A percentile compares a stretch with the other conserved stretches of the same genome.
Conservation (phyloP, 2,329 filamentous ascomycete species). For the Alternaria sp. region DNA sequence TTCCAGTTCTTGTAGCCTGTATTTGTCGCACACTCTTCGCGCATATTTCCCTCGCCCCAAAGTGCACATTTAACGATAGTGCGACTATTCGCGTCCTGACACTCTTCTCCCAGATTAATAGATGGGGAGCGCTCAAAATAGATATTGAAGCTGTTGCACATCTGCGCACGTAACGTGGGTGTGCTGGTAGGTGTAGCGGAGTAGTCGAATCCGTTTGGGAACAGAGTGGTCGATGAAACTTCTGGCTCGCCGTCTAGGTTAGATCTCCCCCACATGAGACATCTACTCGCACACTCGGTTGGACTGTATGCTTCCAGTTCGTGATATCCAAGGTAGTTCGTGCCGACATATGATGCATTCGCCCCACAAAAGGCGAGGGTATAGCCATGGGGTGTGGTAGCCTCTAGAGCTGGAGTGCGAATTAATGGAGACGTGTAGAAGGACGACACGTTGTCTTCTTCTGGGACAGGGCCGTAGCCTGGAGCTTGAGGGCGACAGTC, state of each 20-base stretch:
- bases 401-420: background rate
- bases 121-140: slow-evolving; percentile 14
- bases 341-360: slow-evolving; percentile 5
- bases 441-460: background rate
- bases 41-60: slow-evolving; percentile 3
- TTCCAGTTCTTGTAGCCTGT: slow-evolving; percentile 11
- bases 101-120: background rate
- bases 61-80: slow-evolving; percentile 15
- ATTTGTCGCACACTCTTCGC: background rate
- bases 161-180: background rate
- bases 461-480: background rate
- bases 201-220: background rate
- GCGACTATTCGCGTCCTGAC: slow-evolving; percentile 3
- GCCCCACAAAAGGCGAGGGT: background rate
- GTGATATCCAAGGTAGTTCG: slow-evolving; percentile 1
- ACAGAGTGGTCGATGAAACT: background rate
- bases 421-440: slow-evolving; percentile 4
- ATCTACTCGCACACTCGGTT: background rate
- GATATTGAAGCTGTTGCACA: slow-evolving; percentile 13
- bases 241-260: background rate
- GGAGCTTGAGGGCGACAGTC: background rate
- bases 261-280: background rate
- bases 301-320: slow-evolving; percentile 7
- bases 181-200: too few relatives aligned
- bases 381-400: slow-evolving; percentile 1